Evolutionary conservation across 2,329 filamentous ascomycete species (phyloP).

Genomic region (Leptographium wingfieldii): DNA sequence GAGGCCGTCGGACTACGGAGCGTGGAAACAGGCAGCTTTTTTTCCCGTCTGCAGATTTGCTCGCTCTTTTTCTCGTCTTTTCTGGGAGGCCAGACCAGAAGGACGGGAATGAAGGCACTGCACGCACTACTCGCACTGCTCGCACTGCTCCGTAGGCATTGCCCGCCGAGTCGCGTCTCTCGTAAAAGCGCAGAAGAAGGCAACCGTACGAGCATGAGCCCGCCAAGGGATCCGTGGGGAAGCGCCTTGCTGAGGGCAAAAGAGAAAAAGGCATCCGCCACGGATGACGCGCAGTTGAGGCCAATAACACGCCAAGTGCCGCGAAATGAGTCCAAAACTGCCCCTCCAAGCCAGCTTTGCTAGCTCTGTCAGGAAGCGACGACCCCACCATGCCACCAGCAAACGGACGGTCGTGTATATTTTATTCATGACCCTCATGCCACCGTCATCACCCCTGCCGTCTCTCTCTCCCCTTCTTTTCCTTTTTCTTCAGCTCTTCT

Average conservation of each 20-base stretch:
- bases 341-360: background rate
- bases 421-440: slow-evolving; percentile 9
- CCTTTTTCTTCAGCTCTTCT: background rate
- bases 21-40: background rate
- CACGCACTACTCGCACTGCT: too few relatives aligned
- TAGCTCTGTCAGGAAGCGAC: background rate
- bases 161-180: background rate
- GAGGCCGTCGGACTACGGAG: background rate
- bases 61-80: too few relatives aligned
- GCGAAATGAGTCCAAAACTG: background rate
- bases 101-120: too few relatives aligned
- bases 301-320: background rate
- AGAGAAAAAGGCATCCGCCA: background rate
- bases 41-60: background rate
- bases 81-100: too few relatives aligned
- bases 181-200: background rate
- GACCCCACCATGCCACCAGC: slow-evolving; percentile 1
- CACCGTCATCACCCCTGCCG: background rate
- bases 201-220: background rate
- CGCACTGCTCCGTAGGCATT: too few relatives aligned
- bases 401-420: background rate
- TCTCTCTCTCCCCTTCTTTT: background rate
- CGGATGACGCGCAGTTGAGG: background rate
- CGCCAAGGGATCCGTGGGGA: background rate
- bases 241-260: background rate